Evolutionary conservation across 495 filamentous ascomycete genomes (phyloP).

Genomic region (Achaetomiella virescens): DNA sequence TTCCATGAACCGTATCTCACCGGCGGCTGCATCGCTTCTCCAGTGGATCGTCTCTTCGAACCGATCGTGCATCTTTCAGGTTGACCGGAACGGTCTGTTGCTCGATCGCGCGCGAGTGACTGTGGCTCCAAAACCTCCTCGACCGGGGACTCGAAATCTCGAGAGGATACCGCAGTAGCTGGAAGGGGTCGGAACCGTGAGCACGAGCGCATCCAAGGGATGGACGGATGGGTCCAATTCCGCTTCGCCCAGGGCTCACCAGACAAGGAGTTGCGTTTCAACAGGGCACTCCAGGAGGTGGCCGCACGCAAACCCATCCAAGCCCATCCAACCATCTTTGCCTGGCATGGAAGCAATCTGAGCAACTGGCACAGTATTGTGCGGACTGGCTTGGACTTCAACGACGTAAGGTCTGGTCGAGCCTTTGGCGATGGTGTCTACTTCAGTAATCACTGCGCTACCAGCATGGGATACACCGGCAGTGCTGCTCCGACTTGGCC

Average conservation of each 20-base stretch:
- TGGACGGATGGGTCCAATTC: slow-evolving; percentile 72
- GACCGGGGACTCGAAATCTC: neutral
- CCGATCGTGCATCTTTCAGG: slow-evolving; percentile 73
- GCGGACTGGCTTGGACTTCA: slow-evolving; percentile 72
- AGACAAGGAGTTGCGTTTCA: slow-evolving; percentile 83
- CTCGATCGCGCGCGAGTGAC: neutral
- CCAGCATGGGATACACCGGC: slow-evolving; percentile 52
- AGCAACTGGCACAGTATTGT: slow-evolving; percentile 89
- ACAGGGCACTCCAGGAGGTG: slow-evolving; percentile 51
- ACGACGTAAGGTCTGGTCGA: slow-evolving; percentile 55
- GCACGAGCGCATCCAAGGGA: slow-evolving; percentile 55
- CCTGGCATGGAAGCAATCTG: slow-evolving; percentile 75
- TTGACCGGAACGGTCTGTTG: slow-evolving; percentile 13
- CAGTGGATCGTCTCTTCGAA: slow-evolving; percentile 92
- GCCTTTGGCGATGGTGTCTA: slow-evolving; percentile 79
- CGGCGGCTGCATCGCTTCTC: slow-evolving; percentile 61
- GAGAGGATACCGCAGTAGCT: neutral
- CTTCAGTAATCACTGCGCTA: slow-evolving; percentile 52
- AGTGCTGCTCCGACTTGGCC: slow-evolving; percentile 47
- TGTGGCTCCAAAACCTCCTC: neutral
- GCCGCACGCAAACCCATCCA: slow-evolving; percentile 30
- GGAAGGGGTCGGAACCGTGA: slow-evolving; percentile 14
- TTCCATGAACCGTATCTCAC: slow-evolving; percentile 59
- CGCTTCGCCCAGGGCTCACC: slow-evolving; percentile 82
- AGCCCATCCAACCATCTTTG: slow-evolving; percentile 65